Conservation (phyloP, 2,329 filamentous ascomycete genomes). For the Pyricularia grisea region DNA sequence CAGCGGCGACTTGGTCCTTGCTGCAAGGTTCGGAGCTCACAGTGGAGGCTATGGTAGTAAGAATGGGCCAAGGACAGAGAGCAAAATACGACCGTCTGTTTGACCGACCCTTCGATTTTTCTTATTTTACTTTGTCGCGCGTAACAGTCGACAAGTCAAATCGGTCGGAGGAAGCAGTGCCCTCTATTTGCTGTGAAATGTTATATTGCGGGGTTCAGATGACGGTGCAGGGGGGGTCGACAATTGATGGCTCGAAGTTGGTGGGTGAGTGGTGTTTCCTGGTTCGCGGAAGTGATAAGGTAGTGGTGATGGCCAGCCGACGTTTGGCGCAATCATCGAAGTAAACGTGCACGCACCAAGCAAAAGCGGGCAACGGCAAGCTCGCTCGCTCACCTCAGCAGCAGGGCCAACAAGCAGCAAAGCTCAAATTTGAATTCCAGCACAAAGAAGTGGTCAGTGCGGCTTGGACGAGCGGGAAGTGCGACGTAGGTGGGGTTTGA, state of each 20-base stretch:
- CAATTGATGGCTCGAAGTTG: slow-evolving; percentile 4
- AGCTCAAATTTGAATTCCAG: slow-evolving; percentile 1
- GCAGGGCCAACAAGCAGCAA: background rate
- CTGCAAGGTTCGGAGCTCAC: background rate
- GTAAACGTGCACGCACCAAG: background rate
- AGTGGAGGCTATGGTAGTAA: background rate
- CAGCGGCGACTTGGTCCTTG: background rate
- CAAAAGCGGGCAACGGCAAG: background rate
- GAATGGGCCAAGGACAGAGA: background rate
- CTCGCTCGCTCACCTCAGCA: background rate
- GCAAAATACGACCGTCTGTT: background rate
- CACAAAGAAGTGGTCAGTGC: background rate
- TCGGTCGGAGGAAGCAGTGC: background rate
- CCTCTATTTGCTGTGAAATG: background rate
- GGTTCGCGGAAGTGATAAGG: background rate
- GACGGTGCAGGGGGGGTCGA: slow-evolving; percentile 3
- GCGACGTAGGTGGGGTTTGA: background rate
- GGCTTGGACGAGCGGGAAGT: background rate
- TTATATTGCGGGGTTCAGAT: slow-evolving; percentile 3
- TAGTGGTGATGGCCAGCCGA: slow-evolving; percentile 1
- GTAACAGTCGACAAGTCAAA: background rate
- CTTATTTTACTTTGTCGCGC: background rate
- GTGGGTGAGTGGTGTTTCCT: background rate
- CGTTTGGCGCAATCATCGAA: slow-evolving; percentile 3
- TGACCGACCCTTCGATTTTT: background rate